Percentiles rank a stretch among this genome's conserved stretches.
These are phyloP conservation scores for Epichloe elymi DNA, from an alignment of 2,329 filamentous ascomycete genomes.

Conservation along the genomic window DNA sequence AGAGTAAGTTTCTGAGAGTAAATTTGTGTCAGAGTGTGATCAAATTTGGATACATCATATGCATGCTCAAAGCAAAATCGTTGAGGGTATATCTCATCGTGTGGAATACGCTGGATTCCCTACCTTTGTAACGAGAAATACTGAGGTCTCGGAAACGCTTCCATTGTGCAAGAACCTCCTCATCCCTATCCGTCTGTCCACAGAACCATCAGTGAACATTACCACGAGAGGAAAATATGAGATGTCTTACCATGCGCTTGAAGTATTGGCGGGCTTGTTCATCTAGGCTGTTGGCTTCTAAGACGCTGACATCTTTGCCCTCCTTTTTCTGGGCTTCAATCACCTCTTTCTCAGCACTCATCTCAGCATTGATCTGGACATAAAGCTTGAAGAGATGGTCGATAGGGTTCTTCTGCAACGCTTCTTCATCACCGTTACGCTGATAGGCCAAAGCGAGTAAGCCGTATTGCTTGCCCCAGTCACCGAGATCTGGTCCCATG, in stretches of 20 bases:
- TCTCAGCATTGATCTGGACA: constrained; percentile 60
- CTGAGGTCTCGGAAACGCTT: constrained; percentile 52
- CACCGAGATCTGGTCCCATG: constrained; percentile 44
- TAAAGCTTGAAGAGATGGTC: constrained; percentile 76
- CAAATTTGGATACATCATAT: background rate
- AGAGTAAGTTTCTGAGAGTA: constrained; percentile 42
- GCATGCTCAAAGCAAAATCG: background rate
- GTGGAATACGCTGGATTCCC: background rate
- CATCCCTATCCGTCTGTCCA: constrained; percentile 45
- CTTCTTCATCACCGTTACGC: constrained; percentile 61
- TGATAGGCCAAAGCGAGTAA: constrained; percentile 64
- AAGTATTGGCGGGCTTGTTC: constrained; percentile 65
- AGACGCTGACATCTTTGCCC: constrained; percentile 33
- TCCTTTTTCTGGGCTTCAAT: constrained; percentile 44
- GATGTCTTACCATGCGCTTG: constrained; percentile 40
- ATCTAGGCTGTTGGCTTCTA: constrained; percentile 47
- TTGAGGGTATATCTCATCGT: background rate
- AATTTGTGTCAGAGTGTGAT: background rate
- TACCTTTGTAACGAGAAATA: constrained; percentile 47
- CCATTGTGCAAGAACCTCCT: constrained; percentile 48
- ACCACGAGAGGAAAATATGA: background rate
- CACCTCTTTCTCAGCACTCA: constrained; percentile 52
- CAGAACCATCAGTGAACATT: background rate
- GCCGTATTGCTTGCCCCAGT: constrained; percentile 70
- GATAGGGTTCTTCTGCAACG: constrained; percentile 59